Base-by-base conservation (phyloP, 192 early-diverging fungal species). In the Phlyctochytrium bullatum region DNA sequence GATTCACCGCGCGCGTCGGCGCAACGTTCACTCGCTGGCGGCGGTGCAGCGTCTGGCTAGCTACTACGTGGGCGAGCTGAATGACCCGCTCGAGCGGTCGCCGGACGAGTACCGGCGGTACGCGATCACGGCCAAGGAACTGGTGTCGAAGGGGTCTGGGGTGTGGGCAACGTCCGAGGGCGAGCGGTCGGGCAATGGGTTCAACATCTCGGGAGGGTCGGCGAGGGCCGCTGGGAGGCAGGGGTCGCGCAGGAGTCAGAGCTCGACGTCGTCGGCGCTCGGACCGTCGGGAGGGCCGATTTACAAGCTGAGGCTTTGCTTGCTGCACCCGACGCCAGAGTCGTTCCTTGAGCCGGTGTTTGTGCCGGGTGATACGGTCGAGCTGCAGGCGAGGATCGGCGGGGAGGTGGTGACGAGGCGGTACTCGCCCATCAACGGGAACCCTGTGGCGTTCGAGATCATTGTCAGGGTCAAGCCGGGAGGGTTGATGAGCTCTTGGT, bases 381-480 rank as follows among this genome's bases (percentile, higher is more conserved):
- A 78, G 54, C 25, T 78, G 16, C 71, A 73, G 51, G 23, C 35
- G 24, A 31, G 63, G 17, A 34, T 76, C 17, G 30, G 59, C 25
- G 47, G 36, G 24, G 59, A 61, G 34, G 10, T 36, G 3, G 65
- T 77, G 31, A 59, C 76, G 47, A 28, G 76, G 10, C 68, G 59
- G 33, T 78, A 64, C 59, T 74, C 76, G 23, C 76, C 76, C 33
- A 60, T 78, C 17, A 2, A 28, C 14, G 76, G 76, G 3, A 28
- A 10, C 4, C 72, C 59, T 24, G 52, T 17, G 12, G 12, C 34
- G 24, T 79, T 78, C 57, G 76, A 78, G 40, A 72, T 78, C 23
- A 12, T 78, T 12, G 65, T 78, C 3, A 66, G 62, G 25, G 34
- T 51, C 16, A 72, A 52, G 1, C 32, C 68, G 25, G 36, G 57